These are phyloP conservation scores for Phytophthora melonis DNA, from an alignment of 352 stramenopile species.

Conservation along the genomic window DNA sequence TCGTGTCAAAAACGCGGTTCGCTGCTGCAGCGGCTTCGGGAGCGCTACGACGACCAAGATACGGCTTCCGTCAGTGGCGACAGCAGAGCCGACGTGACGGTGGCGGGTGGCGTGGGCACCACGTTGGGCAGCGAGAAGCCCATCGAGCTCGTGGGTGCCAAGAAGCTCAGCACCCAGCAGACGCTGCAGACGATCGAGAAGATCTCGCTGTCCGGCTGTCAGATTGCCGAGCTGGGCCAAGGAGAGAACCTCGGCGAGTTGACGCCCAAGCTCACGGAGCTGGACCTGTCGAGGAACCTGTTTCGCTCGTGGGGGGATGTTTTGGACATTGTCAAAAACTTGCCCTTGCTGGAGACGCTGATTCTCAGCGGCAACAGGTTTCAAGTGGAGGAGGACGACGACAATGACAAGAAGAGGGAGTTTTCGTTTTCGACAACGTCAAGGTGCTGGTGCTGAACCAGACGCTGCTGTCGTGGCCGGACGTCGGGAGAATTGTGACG, in stretches of 20 bases:
- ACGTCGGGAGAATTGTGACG: slow-evolving; percentile 48
- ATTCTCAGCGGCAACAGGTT: slow-evolving; percentile 80
- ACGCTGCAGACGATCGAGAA: slow-evolving; percentile 78
- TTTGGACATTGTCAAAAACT: slow-evolving; percentile 53
- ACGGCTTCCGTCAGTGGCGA: background rate
- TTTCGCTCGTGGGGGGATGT: slow-evolving; percentile 66
- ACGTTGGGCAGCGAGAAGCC: slow-evolving; percentile 73
- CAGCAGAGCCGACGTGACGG: slow-evolving; percentile 41
- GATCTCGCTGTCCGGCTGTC: slow-evolving; percentile 74
- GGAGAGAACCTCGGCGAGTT: slow-evolving; percentile 32
- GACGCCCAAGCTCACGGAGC: slow-evolving; percentile 67
- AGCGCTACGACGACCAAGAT: slow-evolving; percentile 57
- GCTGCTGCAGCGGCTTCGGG: slow-evolving; percentile 65
- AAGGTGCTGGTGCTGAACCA: slow-evolving; percentile 80
- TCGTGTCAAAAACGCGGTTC: slow-evolving; percentile 50
- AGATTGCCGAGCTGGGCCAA: slow-evolving; percentile 55
- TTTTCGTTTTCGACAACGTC: slow-evolving; percentile 46
- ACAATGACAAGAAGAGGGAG: background rate
- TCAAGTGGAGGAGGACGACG: slow-evolving; percentile 15
- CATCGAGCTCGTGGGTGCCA: slow-evolving; percentile 80
- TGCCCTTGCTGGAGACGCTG: slow-evolving; percentile 74
- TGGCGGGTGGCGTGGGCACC: slow-evolving; percentile 69
- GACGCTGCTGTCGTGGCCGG: slow-evolving; percentile 50
- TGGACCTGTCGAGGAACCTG: slow-evolving; percentile 84
- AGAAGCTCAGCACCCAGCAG: slow-evolving; percentile 71